Conservation (phyloP, 2,329 filamentous ascomycete genomes). For the Ophiostoma piceae region DNA sequence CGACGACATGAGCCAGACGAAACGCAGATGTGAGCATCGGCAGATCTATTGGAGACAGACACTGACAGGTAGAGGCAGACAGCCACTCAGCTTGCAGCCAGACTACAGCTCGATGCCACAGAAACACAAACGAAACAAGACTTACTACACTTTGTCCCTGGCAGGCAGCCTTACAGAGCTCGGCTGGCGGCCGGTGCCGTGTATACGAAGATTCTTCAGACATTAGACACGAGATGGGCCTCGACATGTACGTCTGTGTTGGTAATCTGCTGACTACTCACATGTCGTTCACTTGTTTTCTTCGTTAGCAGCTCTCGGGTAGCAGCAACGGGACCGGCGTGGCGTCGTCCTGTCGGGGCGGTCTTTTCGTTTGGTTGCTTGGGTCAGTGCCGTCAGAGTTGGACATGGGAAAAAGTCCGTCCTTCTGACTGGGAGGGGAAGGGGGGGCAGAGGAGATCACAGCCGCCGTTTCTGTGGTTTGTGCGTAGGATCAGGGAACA, state of each 20-base stretch:
- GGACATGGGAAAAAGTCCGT: neutral
- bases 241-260: neutral
- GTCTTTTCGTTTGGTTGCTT: neutral
- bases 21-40: neutral
- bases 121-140: neutral
- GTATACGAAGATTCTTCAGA: neutral
- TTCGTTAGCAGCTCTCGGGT: neutral
- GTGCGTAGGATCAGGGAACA: constrained; percentile 1
- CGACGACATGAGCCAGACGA: neutral
- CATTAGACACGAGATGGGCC: neutral
- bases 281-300: neutral
- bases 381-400: neutral
- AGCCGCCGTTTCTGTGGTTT: neutral
- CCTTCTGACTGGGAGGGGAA: neutral
- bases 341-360: neutral
- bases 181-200: neutral
- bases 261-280: neutral
- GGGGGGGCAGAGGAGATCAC: neutral
- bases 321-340: constrained; percentile 1
- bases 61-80: neutral
- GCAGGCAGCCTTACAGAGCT: neutral
- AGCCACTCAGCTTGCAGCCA: neutral
- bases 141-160: neutral
- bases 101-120: neutral
- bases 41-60: neutral